These are phyloP conservation scores for Saccharomyces jurei DNA, from an alignment of 805 yeast species.

Conservation along the genomic window DNA sequence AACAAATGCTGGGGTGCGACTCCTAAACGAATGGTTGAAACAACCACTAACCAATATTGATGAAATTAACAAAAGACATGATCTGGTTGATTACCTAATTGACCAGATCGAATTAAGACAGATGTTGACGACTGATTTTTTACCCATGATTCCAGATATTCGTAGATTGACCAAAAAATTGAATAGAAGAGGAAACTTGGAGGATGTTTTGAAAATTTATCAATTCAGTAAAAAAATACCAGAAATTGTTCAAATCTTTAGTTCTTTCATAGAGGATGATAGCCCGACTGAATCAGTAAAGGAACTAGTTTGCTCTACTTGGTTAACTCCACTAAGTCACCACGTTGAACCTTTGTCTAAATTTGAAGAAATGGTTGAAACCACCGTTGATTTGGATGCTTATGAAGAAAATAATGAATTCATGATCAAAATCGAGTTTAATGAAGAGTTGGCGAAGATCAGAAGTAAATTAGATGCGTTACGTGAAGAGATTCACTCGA, in stretches of 20 bases:
- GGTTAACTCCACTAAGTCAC: conserved; percentile 51
- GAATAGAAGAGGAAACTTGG: conserved; percentile 52
- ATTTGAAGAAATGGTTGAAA: conserved; percentile 79
- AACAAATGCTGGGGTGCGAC: conserved; percentile 79
- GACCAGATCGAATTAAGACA: conserved; percentile 62
- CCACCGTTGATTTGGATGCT: conserved; percentile 82
- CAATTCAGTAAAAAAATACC: conserved; percentile 71
- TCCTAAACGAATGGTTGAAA: conserved; percentile 89
- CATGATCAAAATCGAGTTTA: conserved; percentile 83
- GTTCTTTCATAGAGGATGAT: conserved; percentile 33
- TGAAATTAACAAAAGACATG: conserved; percentile 60
- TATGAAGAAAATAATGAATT: conserved; percentile 69
- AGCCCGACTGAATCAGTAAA: conserved; percentile 18
- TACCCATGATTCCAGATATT: conserved; percentile 75
- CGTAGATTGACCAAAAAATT: conserved; percentile 67
- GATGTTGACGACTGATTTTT: conserved; percentile 55
- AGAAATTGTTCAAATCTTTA: conserved; percentile 49
- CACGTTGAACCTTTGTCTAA: conserved; percentile 48
- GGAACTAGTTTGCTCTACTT: conserved; percentile 39
- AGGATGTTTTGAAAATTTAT: conserved; percentile 83
- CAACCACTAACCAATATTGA: conserved; percentile 73
- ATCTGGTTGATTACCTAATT: conserved; percentile 65
- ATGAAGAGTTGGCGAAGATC: conserved; percentile 59
- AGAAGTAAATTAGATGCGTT: conserved; percentile 49
- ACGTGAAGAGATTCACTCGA: conserved; percentile 45